These are phyloP conservation scores for Nothophoma quercina DNA, from an alignment of 2,329 filamentous ascomycete species.

Conservation along the genomic window DNA sequence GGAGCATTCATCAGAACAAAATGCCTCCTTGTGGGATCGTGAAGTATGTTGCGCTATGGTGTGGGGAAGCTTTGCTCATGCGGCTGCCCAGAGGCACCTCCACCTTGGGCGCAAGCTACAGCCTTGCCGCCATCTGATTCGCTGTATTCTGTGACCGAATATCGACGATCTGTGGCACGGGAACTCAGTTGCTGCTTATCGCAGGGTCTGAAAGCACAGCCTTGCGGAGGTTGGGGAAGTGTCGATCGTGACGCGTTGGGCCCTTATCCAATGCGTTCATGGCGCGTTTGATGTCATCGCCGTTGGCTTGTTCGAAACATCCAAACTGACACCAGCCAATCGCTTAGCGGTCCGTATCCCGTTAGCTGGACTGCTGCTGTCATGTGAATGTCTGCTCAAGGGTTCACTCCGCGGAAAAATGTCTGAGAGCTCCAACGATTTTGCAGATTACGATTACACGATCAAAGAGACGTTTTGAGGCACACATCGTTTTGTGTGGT, in stretches of 20 bases:
- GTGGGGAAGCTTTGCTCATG: slow-evolving; percentile 27
- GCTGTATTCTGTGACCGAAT: slow-evolving; percentile 24
- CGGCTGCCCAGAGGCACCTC: slow-evolving; percentile 22
- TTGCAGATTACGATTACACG: too few species aligned
- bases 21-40: slow-evolving; percentile 3
- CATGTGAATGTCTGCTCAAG: slow-evolving; percentile 4
- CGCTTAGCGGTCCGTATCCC: slow-evolving; percentile 17
- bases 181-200: slow-evolving; percentile 11
- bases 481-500: too few species aligned
- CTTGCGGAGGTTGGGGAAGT: slow-evolving; percentile 19
- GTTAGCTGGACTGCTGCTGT: slow-evolving; percentile 2
- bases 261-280: slow-evolving; percentile 19
- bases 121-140: slow-evolving; percentile 29
- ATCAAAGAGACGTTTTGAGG: too few species aligned
- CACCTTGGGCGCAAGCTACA: slow-evolving; percentile 29
- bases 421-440: too few species aligned
- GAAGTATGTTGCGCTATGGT: slow-evolving; percentile 5
- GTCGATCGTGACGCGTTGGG: slow-evolving; percentile 19
- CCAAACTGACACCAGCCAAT: slow-evolving; percentile 19
- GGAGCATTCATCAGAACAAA: background rate
- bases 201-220: slow-evolving; percentile 14
- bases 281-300: slow-evolving; percentile 25
- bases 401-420: too few species aligned
- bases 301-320: slow-evolving; percentile 8
- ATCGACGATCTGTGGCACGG: slow-evolving; percentile 20